Conservation (phyloP, 108 stramenopile genomes). For the Nitzschia sp. region DNA sequence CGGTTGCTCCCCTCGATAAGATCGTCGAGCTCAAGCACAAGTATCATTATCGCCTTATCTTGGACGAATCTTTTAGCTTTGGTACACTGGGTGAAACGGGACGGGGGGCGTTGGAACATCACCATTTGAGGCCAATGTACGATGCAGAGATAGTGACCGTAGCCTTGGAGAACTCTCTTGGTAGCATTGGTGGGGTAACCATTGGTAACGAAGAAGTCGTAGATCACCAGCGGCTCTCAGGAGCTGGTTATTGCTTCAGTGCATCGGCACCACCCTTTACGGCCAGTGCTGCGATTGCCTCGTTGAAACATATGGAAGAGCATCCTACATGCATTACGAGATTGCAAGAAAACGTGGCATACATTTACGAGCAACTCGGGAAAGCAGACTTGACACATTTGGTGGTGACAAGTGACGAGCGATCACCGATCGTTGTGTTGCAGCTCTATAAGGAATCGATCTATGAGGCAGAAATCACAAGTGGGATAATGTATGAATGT, state of each 20-base stretch:
- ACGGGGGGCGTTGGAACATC: constrained; percentile 79
- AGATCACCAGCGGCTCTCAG: constrained; percentile 96
- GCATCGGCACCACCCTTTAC: constrained; percentile 98
- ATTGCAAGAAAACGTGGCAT: constrained; percentile 45
- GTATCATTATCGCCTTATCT: constrained; percentile 90
- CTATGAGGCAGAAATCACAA: constrained; percentile 61
- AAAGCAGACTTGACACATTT: constrained; percentile 25
- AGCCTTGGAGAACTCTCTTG: constrained; percentile 92
- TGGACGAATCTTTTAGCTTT: constrained; percentile 95
- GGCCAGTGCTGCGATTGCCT: constrained; percentile 70
- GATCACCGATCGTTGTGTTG: constrained; percentile 80
- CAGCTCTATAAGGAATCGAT: constrained; percentile 57
- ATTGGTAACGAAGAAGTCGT: constrained; percentile 96
- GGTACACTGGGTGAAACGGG: constrained; percentile 91
- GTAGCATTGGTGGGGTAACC: constrained; percentile 95
- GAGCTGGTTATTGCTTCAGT: constrained; percentile 98
- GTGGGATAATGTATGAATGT: constrained; percentile 73
- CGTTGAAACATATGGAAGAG: constrained; percentile 45
- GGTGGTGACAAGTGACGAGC: constrained; percentile 67
- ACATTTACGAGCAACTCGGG: constrained; percentile 47
- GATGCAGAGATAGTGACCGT: constrained; percentile 93
- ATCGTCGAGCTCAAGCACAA: constrained; percentile 91
- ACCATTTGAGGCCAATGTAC: constrained; percentile 59
- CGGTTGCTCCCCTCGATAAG: constrained; percentile 86
- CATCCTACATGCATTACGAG: constrained; percentile 25